Evolutionary conservation across 495 filamentous ascomycete genomes (phyloP), one percentile per base, ranked within the genome.

Genomic region (Aspergillus affinis): DNA sequence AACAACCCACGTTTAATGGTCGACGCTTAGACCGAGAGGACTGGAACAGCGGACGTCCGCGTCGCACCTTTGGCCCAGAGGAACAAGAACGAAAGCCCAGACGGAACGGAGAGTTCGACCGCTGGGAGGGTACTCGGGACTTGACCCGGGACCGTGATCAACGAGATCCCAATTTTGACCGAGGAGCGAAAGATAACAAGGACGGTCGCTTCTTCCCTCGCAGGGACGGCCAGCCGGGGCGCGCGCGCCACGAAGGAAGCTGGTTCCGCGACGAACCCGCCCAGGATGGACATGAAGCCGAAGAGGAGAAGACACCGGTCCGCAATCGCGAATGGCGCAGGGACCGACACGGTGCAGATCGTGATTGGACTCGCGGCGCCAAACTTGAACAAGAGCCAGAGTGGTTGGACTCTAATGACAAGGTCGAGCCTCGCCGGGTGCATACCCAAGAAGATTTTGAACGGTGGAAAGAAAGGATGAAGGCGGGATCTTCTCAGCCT

Each of bases 381-480:
- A 81, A 78, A 63, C 54, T 84, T 49, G 91, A 94, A 66, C 86
- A 87, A 63, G 91, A 96, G 52, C 91, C 90, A 44, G 92, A 94
- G 69, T 93, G 89, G 90, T 75, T 93, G 73, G 91, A 94, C 69
- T 85, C 90, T 57, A 87, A 86, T 36, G 84, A 85, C 45, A 90
- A 88, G 51, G 84, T 88, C 52, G 87, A 87, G 61, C 70, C 81
- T 48, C 84, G 79, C 56, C 76, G 86, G 57, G 85, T 80, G 18
- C 90, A 89, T 68, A 96, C 90, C 10, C 88, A 90, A 67, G 92
- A 95, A 66, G 92, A 98, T 57, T 98, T 98, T 71, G 88, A 97
- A 73, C 88, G 88, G 60, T 98, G 95, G 86, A 97, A 97, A 76
- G 90, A 94, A 63, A 80, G 77, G 52, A 95, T 96, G 93, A 96